A percentile compares a stretch with the other conserved stretches of the same genome.
These are phyloP conservation scores for Lathyrus sativus DNA, from an alignment of 306 rosid genomes.

Conservation along the genomic window DNA sequence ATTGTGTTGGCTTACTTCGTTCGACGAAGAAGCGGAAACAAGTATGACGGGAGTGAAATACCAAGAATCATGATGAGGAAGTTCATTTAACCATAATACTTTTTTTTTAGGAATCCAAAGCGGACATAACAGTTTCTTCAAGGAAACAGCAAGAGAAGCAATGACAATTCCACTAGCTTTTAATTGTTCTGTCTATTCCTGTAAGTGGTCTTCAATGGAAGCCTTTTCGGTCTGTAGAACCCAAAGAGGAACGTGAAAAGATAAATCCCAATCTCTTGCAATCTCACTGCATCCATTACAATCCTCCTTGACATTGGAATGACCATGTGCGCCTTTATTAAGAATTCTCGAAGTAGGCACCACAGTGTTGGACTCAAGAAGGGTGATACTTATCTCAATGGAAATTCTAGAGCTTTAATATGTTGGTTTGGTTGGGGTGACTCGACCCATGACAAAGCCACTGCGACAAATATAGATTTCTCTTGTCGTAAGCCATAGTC, in stretches of 20 bases:
- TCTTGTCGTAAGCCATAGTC: too few relatives aligned
- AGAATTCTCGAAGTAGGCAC: too few relatives aligned
- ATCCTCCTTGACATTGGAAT: too few relatives aligned
- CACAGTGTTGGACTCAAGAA: too few relatives aligned
- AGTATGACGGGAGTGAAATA: constrained; percentile 92
- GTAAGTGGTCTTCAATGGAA: constrained; percentile 63
- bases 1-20: constrained; percentile 49
- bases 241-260: constrained; percentile 87
- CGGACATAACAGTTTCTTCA: constrained; percentile 83
- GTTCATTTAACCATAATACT: constrained; percentile 88
- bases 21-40: constrained; percentile 67
- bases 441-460: too few relatives aligned
- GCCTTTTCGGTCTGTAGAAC: constrained; percentile 75
- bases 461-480: too few relatives aligned
- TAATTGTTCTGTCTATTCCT: constrained; percentile 70
- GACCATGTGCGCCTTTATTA: too few relatives aligned
- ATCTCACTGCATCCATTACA: too few relatives aligned
- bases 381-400: too few relatives aligned
- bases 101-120: constrained; percentile 88
- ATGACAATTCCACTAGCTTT: constrained; percentile 77
- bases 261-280: too few relatives aligned
- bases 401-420: too few relatives aligned
- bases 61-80: constrained; percentile 90
- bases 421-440: too few relatives aligned
- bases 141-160: constrained; percentile 58